Base-by-base conservation (phyloP, 352 stramenopile species). In the Globisporangium heterothallicum region DNA sequence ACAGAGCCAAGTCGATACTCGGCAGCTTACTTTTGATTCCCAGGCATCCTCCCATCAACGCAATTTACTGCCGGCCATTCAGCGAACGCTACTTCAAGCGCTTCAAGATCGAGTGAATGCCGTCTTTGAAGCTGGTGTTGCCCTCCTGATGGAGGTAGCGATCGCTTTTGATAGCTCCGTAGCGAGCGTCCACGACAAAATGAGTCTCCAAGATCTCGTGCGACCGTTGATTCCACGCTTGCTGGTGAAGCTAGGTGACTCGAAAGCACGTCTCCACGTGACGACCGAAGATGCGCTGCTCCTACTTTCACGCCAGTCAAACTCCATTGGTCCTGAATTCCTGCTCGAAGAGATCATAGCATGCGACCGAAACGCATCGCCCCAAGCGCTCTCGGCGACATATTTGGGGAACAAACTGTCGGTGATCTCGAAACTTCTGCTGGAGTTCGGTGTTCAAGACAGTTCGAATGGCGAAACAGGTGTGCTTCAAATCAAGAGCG, bases 381-480 rank as follows among this genome's bases (percentile, higher is more conserved):
- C 61, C 0, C 68, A 81, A 30, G 72, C 78, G 5, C 63, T 85
- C 0, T 90, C 77, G 0, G 59, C 73, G 0, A 74, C 64, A 2
- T 87, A 88, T 32, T 36, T 90, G 16, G 58, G 66, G 18, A 91
- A 92, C 66, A 93, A 90, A 25, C 66, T 93, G 29, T 61, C 58
- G 0, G 35, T 93, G 1, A 63, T 91, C 2, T 86, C 71, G 2
- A 93, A 93, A 56, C 42, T 93, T 18, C 53, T 91, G 38, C 61
- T 91, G 6, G 83, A 93, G 52, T 93, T 90, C 45, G 79, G 79
- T 0, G 63, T 91, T 6, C 68, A 85, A 38, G 83, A 90, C 42
- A 70, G 58, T 29, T 67, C 48, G 12, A 66, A 49, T 2, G 70
- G 62, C 7, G 59, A 72, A 9, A 40, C 56, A 0, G 68, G 76